A percentile compares a stretch with the other conserved stretches of the same genome.
Evolutionary conservation across 1,139 yeast genomes (phyloP).

Genomic region (Lodderomyces jiufengensis): DNA sequence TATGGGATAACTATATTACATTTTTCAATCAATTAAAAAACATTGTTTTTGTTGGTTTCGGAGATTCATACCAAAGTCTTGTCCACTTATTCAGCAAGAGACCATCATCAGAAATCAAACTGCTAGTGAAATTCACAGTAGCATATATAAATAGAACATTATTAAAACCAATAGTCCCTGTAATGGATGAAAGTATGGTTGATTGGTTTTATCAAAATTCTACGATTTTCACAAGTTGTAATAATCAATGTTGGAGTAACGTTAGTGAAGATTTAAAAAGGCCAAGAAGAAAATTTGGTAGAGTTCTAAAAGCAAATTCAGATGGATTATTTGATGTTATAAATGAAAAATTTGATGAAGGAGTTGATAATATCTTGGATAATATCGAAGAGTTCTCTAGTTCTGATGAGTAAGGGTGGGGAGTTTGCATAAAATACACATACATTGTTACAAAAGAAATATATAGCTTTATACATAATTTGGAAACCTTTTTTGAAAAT

Average conservation of each 20-base stretch:
- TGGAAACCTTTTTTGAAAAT: conserved; percentile 53
- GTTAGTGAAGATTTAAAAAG: conserved; percentile 39
- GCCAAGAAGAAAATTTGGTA: conserved; percentile 87
- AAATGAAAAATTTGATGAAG: conserved; percentile 81
- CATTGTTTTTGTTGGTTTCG: conserved; percentile 80
- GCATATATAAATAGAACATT: conserved; percentile 64
- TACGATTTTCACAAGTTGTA: conserved; percentile 69
- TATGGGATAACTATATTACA: conserved; percentile 90
- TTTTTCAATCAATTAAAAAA: conserved; percentile 66
- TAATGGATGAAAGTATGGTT: conserved; percentile 81
- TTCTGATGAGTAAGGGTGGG: conserved; percentile 15
- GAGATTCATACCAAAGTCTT: conserved; percentile 84
- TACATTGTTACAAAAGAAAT: background rate
- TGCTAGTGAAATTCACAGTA: conserved; percentile 68
- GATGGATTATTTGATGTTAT: conserved; percentile 77
- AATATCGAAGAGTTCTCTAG: conserved; percentile 54
- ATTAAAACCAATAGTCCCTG: conserved; percentile 74
- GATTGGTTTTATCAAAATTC: conserved; percentile 93
- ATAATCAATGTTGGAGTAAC: conserved; percentile 68
- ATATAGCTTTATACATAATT: conserved; percentile 37
- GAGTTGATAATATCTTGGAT: conserved; percentile 77
- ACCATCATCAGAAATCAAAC: conserved; percentile 49
- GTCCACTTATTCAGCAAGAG: conserved; percentile 88
- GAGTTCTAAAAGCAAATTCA: conserved; percentile 69
- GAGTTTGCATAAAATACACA: background rate